Base-by-base conservation (phyloP, 306 rosid species). In the Mimosa bimucronata region DNA sequence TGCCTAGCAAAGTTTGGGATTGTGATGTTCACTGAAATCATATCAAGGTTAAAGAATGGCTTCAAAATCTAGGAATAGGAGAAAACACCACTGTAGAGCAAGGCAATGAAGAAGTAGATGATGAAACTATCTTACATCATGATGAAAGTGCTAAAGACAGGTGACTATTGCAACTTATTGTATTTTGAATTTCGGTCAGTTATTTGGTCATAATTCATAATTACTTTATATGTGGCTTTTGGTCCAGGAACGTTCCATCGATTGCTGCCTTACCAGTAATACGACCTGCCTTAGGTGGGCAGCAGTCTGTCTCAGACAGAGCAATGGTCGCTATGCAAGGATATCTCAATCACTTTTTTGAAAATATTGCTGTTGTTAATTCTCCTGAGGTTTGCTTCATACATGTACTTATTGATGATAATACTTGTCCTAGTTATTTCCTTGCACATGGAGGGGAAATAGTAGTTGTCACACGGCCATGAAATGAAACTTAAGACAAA, bases 21-120 rank as follows among this genome's bases (percentile, higher is more conserved):
- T 95, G 77, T 83, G 79, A 85, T 89, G 89, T 81, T 86, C 82
- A 66, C 87, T 92, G 92, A 86, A 86, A 91, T 90, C 85, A 88
- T 91, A 91, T 91, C 89, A 90, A 96, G 99, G 99, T 96, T 91
- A 96, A 93, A 96, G 99, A 96, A 87, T 96, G 99, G 99, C 98
- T 96, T 91, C 99, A 96, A 93, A 96, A 91, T 93, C 99, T 96
- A 96, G 99, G 99, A 96, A 93, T 96, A 69, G 99, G 96, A 83
- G 99, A 95, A 68, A 84, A 91, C 73, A 65, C 85, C 3, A 62
- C 90, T 15, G 85, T 91, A 78, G 91, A 66, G 77, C 98, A 88
- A 25, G 98, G 38, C 38, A 6, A 87, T 71, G 96, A 90, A n/a
- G 97, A 95, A 55, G 83, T 85, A 8, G 94, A 93, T 25, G 98